Base-by-base conservation (phyloP, 1,284 basidiomycete genomes). In the Inonotus obliquus region DNA sequence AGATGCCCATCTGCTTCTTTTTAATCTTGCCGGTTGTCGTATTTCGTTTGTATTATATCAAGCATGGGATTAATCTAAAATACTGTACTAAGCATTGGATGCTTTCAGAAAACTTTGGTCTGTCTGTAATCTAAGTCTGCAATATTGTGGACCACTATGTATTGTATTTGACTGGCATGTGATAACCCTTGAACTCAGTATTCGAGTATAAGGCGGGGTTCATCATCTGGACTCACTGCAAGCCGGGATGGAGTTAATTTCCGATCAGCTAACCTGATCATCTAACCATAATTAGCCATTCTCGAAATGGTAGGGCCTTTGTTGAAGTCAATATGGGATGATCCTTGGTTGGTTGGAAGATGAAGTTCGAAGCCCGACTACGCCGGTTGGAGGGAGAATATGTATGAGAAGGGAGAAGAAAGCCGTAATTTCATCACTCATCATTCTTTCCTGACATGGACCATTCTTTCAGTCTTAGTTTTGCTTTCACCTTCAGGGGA, bases 11-110 rank as follows among this genome's bases (percentile, higher is more conserved):
- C n/a, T 44, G 17, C 41, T 2, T n/a, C 5, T 21, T 7, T 2
- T n/a, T n/a, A n/a, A 55, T 17, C 41, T 37, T 41, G 5, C 37
- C 10, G 9, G 17, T n/a, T 44, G 41, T 21, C 38, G 19, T 44
- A 6, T 47, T 23, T 25, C n/a, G 27, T 23, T n/a, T 57, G 55
- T 57, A 57, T 57, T 47, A 57, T 57, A n/a, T 32, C 54, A 57
- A 27, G 55, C 47, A 47, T 25, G n/a, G 35, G 44, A 56, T 56
- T 29, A 56, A 45, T 41, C n/a, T 57, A 29, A 17, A 44, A 4
- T 44, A 19, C n/a, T 57, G 44, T 35, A 47, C 29, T 47, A 27
- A 47, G 44, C 47, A 21, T 35, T 47, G 25, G 27, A 47, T 45
- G 27, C 23, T 52, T 51, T 37, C 51, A 35, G 11, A 17, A 35